Evolutionary conservation across 768 basidiomycete species (phyloP).

Genomic region (Russula virescens): DNA sequence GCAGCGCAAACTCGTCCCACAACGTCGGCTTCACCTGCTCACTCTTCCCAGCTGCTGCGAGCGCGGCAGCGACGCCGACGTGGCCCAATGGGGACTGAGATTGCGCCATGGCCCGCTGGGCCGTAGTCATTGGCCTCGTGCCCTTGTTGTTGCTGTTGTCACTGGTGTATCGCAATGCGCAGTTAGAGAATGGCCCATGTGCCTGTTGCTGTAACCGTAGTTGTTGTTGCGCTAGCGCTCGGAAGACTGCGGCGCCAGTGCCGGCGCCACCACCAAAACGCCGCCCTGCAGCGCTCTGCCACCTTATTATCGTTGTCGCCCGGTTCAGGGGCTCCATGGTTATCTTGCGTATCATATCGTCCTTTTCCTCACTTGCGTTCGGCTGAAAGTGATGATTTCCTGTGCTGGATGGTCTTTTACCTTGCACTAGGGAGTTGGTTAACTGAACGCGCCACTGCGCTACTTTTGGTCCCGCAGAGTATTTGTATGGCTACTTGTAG

Average conservation of each 20-base stretch:
- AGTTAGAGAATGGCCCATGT: slow-evolving; percentile 1
- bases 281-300: not conserved
- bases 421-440: not conserved
- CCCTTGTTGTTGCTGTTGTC: not conserved
- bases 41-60: slow-evolving; percentile 33
- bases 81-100: slow-evolving; percentile 50
- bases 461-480: not conserved
- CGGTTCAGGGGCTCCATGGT: not conserved
- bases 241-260: not conserved
- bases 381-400: not conserved
- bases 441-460: not conserved
- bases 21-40: slow-evolving; percentile 41
- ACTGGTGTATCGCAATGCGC: not conserved
- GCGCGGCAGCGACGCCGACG: slow-evolving; percentile 57
- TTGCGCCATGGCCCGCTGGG: not conserved
- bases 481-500: slow-evolving; percentile 4
- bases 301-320: not conserved
- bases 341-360: not conserved
- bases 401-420: not conserved
- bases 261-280: not conserved
- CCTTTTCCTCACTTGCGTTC: not conserved
- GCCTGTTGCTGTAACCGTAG: not conserved
- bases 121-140: not conserved
- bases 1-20: slow-evolving; percentile 53
- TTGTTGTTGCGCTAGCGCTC: not conserved